Evolutionary conservation across 306 rosid species (phyloP).

Genomic region (Cucumis sativus): DNA sequence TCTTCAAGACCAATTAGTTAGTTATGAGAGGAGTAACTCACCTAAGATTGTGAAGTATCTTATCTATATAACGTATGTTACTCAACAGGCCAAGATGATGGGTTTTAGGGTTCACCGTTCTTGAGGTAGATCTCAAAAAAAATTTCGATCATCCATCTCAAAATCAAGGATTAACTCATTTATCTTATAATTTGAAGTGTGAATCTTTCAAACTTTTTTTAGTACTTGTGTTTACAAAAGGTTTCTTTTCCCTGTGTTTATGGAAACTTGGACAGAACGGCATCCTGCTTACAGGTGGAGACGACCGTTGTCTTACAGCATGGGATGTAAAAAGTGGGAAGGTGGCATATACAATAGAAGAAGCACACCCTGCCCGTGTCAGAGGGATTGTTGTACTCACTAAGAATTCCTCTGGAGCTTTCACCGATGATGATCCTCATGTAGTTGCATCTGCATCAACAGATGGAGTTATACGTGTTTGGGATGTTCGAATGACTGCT

Average conservation of each 20-base stretch:
- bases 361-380: constrained; percentile 65
- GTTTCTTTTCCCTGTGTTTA: neutral
- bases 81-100: too few relatives aligned
- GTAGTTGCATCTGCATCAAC: constrained; percentile 77
- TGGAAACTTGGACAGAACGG: constrained; percentile 42
- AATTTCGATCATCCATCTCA: too few relatives aligned
- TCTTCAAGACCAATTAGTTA: too few relatives aligned
- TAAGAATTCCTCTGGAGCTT: constrained; percentile 25
- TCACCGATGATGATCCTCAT: constrained; percentile 48
- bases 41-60: too few relatives aligned
- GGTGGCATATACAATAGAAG: constrained; percentile 58
- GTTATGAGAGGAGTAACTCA: too few relatives aligned
- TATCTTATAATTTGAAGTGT: too few relatives aligned
- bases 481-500: constrained; percentile 86
- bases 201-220: neutral
- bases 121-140: too few relatives aligned
- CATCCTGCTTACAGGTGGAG: constrained; percentile 73
- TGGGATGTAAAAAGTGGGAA: constrained; percentile 82
- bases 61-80: too few relatives aligned
- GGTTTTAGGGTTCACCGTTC: too few relatives aligned
- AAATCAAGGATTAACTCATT: too few relatives aligned
- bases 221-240: neutral
- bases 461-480: constrained; percentile 69
- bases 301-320: constrained; percentile 54
- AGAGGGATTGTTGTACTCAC: constrained; percentile 67